Evolutionary conservation across 2,329 filamentous ascomycete genomes (phyloP).

Genomic region (Blumeria graminis): DNA sequence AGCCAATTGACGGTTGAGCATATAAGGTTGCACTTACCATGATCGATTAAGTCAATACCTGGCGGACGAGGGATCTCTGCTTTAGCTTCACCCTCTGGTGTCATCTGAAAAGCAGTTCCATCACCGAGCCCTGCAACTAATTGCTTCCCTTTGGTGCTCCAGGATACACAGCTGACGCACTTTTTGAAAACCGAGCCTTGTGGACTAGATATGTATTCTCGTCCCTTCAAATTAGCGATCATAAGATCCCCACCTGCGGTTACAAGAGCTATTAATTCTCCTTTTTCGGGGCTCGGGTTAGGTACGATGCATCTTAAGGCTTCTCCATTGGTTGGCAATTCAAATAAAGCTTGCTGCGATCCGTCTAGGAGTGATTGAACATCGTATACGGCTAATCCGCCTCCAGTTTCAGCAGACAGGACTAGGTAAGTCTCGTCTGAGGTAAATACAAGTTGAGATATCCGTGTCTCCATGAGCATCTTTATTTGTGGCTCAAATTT

Average conservation of each 20-base stretch:
- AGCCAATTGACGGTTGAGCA: slow-evolving; percentile 7
- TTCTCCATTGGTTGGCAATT: slow-evolving; percentile 53
- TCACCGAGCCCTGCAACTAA: slow-evolving; percentile 65
- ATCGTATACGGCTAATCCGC: slow-evolving; percentile 66
- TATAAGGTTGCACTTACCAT: slow-evolving; percentile 29
- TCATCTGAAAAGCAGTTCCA: slow-evolving; percentile 63
- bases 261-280: slow-evolving; percentile 57
- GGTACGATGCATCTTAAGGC: slow-evolving; percentile 51
- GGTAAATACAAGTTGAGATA: slow-evolving; percentile 78
- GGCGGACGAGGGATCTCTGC: slow-evolving; percentile 59
- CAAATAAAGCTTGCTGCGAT: slow-evolving; percentile 42
- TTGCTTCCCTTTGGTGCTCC: slow-evolving; percentile 88
- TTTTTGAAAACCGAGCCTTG: slow-evolving; percentile 43
- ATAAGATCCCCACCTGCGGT: slow-evolving; percentile 59
- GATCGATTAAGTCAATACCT: slow-evolving; percentile 33
- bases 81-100: slow-evolving; percentile 53
- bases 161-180: slow-evolving; percentile 62
- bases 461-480: slow-evolving; percentile 45
- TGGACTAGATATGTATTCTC: slow-evolving; percentile 28
- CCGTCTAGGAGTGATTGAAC: slow-evolving; percentile 42
- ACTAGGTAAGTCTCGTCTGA: slow-evolving; percentile 71
- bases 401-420: slow-evolving; percentile 56
- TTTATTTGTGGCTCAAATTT: slow-evolving; percentile 49
- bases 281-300: slow-evolving; percentile 53
- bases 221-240: slow-evolving; percentile 56